phyloP scores from a whole-genome alignment of 2,329 filamentous ascomycete genomes.

The Aspergillus sp. region DNA sequence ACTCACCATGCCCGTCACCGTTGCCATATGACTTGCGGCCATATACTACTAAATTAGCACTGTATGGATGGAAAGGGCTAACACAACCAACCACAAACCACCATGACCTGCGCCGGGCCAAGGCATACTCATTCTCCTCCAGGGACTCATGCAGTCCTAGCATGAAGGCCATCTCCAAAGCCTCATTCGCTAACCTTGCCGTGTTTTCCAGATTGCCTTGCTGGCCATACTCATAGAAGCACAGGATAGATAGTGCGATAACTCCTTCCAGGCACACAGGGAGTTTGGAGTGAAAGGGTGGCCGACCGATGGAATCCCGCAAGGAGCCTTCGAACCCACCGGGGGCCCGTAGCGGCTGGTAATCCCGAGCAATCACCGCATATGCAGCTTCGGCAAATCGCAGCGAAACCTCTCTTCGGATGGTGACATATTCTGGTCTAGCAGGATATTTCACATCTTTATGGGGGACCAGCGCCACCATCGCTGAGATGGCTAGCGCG shows the following conservation, averaged over 20 bases:
- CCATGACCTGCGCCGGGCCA: conserved; percentile 30
- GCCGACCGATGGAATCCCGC: conserved; percentile 12
- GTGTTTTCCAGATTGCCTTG: conserved; percentile 33
- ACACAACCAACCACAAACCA: conserved; percentile 31
- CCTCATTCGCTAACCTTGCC: conserved; percentile 32
- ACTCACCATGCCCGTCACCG: conserved; percentile 54
- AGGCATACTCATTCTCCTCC: conserved; percentile 24
- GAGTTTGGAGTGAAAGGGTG: conserved; percentile 20
- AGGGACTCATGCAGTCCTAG: conserved; percentile 28
- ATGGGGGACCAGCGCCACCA: conserved; percentile 31
- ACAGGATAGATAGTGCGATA: conserved; percentile 29
- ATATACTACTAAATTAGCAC: conserved; percentile 43
- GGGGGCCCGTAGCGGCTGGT: conserved; percentile 22
- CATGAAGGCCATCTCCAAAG: conserved; percentile 28
- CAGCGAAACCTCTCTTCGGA: conserved; percentile 28
- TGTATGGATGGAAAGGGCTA: background rate
- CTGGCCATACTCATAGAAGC: conserved; percentile 36
- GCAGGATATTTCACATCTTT: conserved; percentile 24
- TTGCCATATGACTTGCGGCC: conserved; percentile 53
- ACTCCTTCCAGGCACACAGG: conserved; percentile 31
- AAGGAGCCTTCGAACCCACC: conserved; percentile 12
- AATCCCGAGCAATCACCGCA: conserved; percentile 29
- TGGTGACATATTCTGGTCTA: conserved; percentile 21
- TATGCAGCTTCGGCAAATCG: conserved; percentile 27
- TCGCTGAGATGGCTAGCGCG: conserved; percentile 31